Evolutionary conservation across 2,329 filamentous ascomycete genomes (phyloP).

Genomic region (Stachybotrys elegans): DNA sequence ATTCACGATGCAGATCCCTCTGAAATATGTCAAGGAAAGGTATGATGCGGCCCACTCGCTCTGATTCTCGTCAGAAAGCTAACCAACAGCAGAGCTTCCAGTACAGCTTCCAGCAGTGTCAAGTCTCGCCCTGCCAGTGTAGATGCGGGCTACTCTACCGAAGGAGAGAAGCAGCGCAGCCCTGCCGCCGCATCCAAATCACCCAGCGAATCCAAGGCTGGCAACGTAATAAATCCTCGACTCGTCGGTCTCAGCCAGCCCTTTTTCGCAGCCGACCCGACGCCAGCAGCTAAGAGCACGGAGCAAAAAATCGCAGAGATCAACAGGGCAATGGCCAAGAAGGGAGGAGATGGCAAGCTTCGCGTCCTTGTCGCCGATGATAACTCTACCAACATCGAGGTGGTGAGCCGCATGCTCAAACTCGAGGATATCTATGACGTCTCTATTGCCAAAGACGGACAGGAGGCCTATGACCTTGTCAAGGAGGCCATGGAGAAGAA

Average conservation of each 20-base stretch:
- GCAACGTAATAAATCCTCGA: conserved; percentile 54
- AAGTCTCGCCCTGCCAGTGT: conserved; percentile 45
- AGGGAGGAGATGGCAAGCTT: conserved; percentile 58
- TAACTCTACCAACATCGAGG: conserved; percentile 54
- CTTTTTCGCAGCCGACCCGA: conserved; percentile 58
- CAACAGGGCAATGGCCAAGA: conserved; percentile 57
- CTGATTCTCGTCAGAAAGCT: too few relatives aligned
- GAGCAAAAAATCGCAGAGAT: conserved; percentile 62
- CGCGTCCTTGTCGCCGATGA: conserved; percentile 81
- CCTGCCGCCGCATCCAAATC: conserved; percentile 17
- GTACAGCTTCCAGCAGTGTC: conserved; percentile 49
- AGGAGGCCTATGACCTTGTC: conserved; percentile 83
- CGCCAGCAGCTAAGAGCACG: conserved; percentile 27
- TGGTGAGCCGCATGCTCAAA: conserved; percentile 61
- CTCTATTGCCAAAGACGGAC: conserved; percentile 78
- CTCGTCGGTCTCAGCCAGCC: conserved; percentile 78
- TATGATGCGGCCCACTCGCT: conserved; percentile 4
- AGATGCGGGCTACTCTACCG: conserved; percentile 28
- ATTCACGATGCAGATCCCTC: conserved; percentile 78
- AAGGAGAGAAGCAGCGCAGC: conserved; percentile 30
- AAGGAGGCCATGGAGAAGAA: conserved; percentile 74
- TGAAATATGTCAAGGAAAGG: conserved; percentile 69
- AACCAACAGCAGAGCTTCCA: conserved; percentile 40
- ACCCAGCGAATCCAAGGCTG: conserved; percentile 23
- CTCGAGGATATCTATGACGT: conserved; percentile 81